Evolutionary conservation across 164 flowering plant genomes (phyloP).

Genomic region (Echeveria elegans): DNA sequence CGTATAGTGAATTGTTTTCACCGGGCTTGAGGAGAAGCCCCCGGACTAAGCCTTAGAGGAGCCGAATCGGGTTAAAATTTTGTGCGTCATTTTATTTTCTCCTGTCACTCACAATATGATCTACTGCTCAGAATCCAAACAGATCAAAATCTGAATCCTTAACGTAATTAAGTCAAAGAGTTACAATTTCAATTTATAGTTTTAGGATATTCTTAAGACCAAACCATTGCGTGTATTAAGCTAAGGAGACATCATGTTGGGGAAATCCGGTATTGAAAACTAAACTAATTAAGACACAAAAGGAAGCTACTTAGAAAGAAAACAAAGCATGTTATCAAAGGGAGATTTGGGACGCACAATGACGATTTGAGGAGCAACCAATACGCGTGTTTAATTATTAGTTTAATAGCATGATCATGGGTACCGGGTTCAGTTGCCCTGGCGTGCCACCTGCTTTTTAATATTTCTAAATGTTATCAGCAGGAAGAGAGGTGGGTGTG

Average conservation of each 20-base stretch:
- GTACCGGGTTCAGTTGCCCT: neutral
- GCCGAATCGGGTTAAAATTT: too few species aligned
- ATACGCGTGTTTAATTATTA: neutral
- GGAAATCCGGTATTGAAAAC: neutral
- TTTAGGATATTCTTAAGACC: neutral
- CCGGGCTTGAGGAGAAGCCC: too few species aligned
- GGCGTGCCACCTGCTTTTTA: neutral
- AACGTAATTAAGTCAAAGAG: too few species aligned
- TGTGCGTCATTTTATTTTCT: too few species aligned
- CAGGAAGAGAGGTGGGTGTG: neutral
- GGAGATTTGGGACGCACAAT: neutral
- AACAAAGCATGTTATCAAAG: constrained; percentile 4
- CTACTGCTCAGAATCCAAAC: too few species aligned
- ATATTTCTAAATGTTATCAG: neutral
- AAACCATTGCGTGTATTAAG: neutral
- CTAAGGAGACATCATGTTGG: neutral
- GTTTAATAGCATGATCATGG: neutral
- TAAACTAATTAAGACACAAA: neutral
- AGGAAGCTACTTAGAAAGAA: neutral
- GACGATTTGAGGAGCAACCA: neutral
- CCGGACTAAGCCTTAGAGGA: too few species aligned
- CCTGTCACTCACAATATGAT: too few species aligned
- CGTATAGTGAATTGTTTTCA: too few species aligned
- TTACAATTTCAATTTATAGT: too few species aligned
- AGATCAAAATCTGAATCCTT: too few species aligned